A percentile compares a stretch with the other conserved stretches of the same genome.
These are phyloP conservation scores for Apiospora hydei DNA, from an alignment of 2,329 filamentous ascomycete species.

Conservation along the genomic window DNA sequence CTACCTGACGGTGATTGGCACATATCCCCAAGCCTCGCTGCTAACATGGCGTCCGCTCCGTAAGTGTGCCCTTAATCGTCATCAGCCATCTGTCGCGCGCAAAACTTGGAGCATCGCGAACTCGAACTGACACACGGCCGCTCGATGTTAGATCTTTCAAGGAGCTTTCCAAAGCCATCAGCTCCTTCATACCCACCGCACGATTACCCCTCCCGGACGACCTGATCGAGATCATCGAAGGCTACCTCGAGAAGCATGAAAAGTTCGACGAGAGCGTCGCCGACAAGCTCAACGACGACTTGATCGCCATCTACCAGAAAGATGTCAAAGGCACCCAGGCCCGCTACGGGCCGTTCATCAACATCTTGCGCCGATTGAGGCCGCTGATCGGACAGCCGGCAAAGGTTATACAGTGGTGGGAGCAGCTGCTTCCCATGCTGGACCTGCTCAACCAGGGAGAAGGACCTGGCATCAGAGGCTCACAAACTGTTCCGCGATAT, in stretches of 20 bases:
- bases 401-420: slow-evolving; percentile 76
- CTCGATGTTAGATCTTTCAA: slow-evolving; percentile 58
- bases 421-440: slow-evolving; percentile 63
- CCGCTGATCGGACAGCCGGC: slow-evolving; percentile 69
- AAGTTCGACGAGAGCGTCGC: slow-evolving; percentile 71
- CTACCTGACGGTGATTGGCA: slow-evolving; percentile 15
- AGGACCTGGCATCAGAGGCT: slow-evolving; percentile 68
- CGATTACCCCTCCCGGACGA: slow-evolving; percentile 71
- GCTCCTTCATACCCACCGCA: slow-evolving; percentile 56
- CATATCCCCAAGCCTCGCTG: slow-evolving; percentile 13
- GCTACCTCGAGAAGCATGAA: slow-evolving; percentile 71
- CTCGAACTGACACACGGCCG: neutral
- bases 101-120: neutral
- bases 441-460: slow-evolving; percentile 65
- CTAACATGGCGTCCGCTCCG: slow-evolving; percentile 40
- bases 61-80: slow-evolving; percentile 32
- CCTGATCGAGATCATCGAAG: slow-evolving; percentile 66
- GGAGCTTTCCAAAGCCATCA: slow-evolving; percentile 66
- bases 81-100: slow-evolving; percentile 8
- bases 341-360: slow-evolving; percentile 72
- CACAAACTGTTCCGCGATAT: slow-evolving; percentile 70
- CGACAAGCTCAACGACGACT: slow-evolving; percentile 78
- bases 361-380: slow-evolving; percentile 68
- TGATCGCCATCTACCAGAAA: slow-evolving; percentile 71
- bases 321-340: slow-evolving; percentile 63